Conservation (phyloP, 768 basidiomycete species). For the Lactarius evosmus region DNA sequence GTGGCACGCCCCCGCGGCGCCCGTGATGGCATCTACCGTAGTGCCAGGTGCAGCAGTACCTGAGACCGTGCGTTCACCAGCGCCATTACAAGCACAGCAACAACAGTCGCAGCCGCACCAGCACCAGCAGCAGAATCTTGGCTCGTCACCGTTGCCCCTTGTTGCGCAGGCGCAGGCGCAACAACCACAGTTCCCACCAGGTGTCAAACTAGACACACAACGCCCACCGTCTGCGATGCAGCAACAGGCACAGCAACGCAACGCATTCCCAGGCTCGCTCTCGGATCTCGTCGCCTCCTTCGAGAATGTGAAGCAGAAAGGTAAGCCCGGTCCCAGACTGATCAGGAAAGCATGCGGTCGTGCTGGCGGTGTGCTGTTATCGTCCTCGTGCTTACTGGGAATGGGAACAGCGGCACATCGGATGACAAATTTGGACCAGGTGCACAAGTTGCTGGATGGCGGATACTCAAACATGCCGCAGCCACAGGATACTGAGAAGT, state of each 20-base stretch:
- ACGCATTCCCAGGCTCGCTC: slow-evolving; percentile 75
- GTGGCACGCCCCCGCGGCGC: slow-evolving; percentile 21
- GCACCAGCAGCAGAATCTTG: slow-evolving; percentile 32
- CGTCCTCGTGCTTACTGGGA: background rate
- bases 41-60: slow-evolving; percentile 22
- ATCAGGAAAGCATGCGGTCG: background rate
- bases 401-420: slow-evolving; percentile 60
- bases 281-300: slow-evolving; percentile 93
- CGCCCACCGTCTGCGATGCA: slow-evolving; percentile 27
- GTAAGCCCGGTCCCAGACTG: slow-evolving; percentile 41
- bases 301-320: slow-evolving; percentile 95
- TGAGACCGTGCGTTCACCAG: slow-evolving; percentile 43
- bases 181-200: slow-evolving; percentile 28
- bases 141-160: slow-evolving; percentile 18
- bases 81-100: slow-evolving; percentile 47
- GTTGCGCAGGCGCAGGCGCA: slow-evolving; percentile 9
- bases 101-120: slow-evolving; percentile 42
- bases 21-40: background rate
- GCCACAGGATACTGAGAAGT: slow-evolving; percentile 96
- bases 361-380: slow-evolving; percentile 16
- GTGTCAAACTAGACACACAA: slow-evolving; percentile 25
- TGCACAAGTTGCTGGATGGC: slow-evolving; percentile 92
- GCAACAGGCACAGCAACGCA: slow-evolving; percentile 37
- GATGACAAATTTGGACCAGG: slow-evolving; percentile 82
- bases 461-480: slow-evolving; percentile 86